Conservation (phyloP, 306 rosid genomes). For the Erythrophleum fordii region DNA sequence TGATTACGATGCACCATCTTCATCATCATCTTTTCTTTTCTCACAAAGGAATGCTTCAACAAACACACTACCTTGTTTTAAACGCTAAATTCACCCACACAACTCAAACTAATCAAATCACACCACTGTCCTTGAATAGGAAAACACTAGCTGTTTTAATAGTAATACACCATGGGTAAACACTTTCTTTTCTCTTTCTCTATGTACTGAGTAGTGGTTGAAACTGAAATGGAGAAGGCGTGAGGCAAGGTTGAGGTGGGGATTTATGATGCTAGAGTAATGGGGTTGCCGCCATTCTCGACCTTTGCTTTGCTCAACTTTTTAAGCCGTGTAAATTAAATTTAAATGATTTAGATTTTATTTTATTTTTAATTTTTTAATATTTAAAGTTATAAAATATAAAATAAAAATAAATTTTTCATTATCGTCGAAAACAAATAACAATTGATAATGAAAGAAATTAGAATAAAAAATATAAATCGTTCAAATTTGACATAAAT, state of each 20-base stretch:
- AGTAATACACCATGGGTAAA: not conserved
- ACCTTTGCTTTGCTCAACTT: conserved; percentile 78
- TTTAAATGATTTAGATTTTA: too few species aligned
- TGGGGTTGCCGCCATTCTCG: conserved; percentile 84
- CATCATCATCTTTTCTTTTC: conserved; percentile 36
- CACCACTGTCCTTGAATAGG: conserved; percentile 33
- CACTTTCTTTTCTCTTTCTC: conserved; percentile 12
- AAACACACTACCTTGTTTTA: conserved; percentile 48
- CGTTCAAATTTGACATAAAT: too few species aligned
- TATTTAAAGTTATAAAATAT: too few species aligned
- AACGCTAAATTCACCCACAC: conserved; percentile 49
- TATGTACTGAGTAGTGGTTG: conserved; percentile 34
- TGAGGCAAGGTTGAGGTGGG: conserved; percentile 41
- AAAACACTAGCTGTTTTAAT: conserved; percentile 29
- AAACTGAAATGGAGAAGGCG: conserved; percentile 28
- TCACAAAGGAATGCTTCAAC: conserved; percentile 42
- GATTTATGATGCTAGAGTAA: conserved; percentile 49
- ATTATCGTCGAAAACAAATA: too few species aligned
- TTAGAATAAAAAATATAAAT: too few species aligned
- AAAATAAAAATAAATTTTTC: too few species aligned
- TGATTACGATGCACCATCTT: conserved; percentile 52
- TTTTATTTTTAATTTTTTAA: too few species aligned
- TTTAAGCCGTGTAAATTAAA: too few species aligned
- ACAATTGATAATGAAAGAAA: too few species aligned
- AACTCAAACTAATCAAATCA: not conserved